Evolutionary conservation across 495 filamentous ascomycete genomes (phyloP).

Genomic region (Talaromyces nanjingensis): DNA sequence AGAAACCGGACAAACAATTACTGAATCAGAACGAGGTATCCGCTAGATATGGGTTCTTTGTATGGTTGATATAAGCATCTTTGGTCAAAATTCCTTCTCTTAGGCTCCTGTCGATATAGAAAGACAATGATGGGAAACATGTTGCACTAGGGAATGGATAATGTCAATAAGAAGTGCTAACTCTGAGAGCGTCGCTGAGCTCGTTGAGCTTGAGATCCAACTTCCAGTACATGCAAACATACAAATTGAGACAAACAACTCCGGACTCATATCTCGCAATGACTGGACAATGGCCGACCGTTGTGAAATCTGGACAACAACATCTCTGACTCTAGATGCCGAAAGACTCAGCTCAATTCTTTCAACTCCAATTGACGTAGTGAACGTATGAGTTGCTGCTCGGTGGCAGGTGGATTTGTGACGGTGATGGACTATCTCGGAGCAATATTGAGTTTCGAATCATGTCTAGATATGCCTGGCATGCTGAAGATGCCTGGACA

Average conservation of each 20-base stretch:
- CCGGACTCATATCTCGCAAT: background rate
- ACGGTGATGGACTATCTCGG: background rate
- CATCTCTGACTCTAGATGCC: too few relatives aligned
- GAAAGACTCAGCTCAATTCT: background rate
- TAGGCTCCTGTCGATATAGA: background rate
- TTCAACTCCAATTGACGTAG: background rate
- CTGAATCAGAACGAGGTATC: too few relatives aligned
- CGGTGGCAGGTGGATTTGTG: background rate
- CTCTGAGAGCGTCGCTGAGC: background rate
- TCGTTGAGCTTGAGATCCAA: background rate
- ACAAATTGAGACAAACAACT: background rate
- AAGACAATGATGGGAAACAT: background rate
- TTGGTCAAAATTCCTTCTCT: background rate
- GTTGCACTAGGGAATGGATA: background rate
- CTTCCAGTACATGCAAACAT: background rate
- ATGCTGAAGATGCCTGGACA: background rate
- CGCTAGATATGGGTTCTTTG: background rate
- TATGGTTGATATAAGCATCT: background rate
- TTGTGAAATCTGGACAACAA: background rate
- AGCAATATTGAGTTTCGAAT: background rate
- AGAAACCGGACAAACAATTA: background rate
- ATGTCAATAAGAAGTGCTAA: background rate
- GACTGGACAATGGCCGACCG: background rate
- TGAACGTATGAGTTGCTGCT: background rate
- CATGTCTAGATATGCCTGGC: background rate